Percentiles rank a stretch among this genome's conserved stretches.
Conservation (phyloP, 768 basidiomycete species). For the Boletus speciosus region DNA sequence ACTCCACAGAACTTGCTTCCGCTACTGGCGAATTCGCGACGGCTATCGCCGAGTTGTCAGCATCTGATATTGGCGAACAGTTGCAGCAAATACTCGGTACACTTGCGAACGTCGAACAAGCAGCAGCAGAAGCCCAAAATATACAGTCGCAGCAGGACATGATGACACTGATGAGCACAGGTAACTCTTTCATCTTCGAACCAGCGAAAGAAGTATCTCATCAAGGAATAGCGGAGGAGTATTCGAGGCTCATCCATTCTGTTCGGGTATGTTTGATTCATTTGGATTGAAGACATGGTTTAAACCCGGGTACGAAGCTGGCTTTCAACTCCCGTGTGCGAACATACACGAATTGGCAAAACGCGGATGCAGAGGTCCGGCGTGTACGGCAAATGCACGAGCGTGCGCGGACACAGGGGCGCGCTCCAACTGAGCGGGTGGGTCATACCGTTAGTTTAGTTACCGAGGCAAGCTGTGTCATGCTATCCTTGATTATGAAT, state of each 20-base stretch:
- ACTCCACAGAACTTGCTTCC: conserved; percentile 55
- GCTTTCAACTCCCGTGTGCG: conserved; percentile 88
- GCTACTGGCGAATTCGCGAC: conserved; percentile 80
- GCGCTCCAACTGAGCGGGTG: conserved; percentile 64
- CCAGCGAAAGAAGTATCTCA: conserved; percentile 4
- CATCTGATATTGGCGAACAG: conserved; percentile 72
- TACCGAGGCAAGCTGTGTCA: conserved; percentile 57
- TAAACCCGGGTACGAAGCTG: conserved; percentile 43
- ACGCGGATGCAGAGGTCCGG: conserved; percentile 67
- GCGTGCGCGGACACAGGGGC: conserved; percentile 74
- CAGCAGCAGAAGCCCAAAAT: conserved; percentile 69
- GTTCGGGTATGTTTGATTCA: conserved; percentile 59
- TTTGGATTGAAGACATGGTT: neutral
- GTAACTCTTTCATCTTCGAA: conserved; percentile 29
- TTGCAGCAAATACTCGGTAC: conserved; percentile 67
- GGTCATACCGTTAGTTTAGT: conserved; percentile 75
- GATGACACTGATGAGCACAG: conserved; percentile 73
- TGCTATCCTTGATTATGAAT: neutral
- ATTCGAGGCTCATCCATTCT: conserved; percentile 84
- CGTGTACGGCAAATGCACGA: conserved; percentile 78
- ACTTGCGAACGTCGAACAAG: conserved; percentile 71
- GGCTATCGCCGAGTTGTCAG: conserved; percentile 62
- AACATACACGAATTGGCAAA: conserved; percentile 77
- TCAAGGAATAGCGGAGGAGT: conserved; percentile 67
- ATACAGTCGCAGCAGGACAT: conserved; percentile 82